phyloP scores from a whole-genome alignment of 148 eudicot genomes.

The Agrostemma githago region DNA sequence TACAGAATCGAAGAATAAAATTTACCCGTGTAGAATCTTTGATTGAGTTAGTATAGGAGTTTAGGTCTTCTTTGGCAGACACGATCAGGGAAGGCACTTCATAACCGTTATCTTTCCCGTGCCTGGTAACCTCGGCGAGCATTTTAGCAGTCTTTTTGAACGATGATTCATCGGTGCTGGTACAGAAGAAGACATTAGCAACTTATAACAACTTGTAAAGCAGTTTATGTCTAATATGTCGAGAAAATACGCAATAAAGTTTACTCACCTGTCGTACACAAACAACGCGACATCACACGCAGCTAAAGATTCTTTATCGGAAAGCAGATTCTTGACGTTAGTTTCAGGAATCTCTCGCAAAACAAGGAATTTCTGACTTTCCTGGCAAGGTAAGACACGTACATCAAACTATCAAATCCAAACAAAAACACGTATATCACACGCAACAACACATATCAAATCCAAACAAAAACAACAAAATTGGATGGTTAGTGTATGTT shows the following conservation, averaged over 20 bases:
- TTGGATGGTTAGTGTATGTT: too few relatives aligned
- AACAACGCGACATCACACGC: constrained; percentile 82
- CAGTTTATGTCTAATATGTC: neutral
- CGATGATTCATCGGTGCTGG: constrained; percentile 56
- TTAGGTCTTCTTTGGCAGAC: constrained; percentile 11
- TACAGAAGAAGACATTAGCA: neutral
- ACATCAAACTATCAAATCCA: too few relatives aligned
- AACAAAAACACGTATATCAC: too few relatives aligned
- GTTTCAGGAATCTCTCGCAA: constrained; percentile 85
- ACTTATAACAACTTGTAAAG: neutral
- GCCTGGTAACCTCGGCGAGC: constrained; percentile 51
- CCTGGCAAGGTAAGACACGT: constrained; percentile 39
- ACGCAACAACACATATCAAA: too few relatives aligned
- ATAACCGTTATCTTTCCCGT: too few relatives aligned
- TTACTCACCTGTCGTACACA: constrained; percentile 21
- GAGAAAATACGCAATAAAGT: neutral
- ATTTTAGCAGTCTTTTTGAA: constrained; percentile 64
- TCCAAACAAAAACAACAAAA: too few relatives aligned
- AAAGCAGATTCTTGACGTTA: constrained; percentile 37
- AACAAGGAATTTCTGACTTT: constrained; percentile 62
- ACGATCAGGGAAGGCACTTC: too few relatives aligned
- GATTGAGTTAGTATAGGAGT: constrained; percentile 60
- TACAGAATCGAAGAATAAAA: neutral
- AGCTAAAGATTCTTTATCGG: constrained; percentile 39
- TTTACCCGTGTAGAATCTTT: constrained; percentile 78